phyloP scores from a whole-genome alignment of 2,329 filamentous ascomycete genomes.

The Penicillium psychrosexuale region DNA sequence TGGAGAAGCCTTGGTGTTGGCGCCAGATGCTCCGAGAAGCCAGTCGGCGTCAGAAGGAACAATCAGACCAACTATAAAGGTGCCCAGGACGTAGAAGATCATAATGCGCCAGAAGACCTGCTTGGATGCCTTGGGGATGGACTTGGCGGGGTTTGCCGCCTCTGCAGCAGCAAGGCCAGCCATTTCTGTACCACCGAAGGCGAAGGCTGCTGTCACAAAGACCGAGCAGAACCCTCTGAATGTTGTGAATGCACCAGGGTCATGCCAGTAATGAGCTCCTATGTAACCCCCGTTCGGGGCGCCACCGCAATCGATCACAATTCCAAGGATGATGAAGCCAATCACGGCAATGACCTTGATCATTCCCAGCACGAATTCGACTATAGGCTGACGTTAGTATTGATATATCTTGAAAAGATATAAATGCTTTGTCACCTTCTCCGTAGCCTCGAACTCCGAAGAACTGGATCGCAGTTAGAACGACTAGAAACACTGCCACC shows the following conservation, averaged over 20 bases:
- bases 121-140: constrained; percentile 48
- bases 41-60: constrained; percentile 40
- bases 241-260: constrained; percentile 46
- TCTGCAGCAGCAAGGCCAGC: constrained; percentile 55
- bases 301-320: constrained; percentile 56
- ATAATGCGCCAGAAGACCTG: constrained; percentile 53
- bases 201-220: constrained; percentile 57
- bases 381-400: constrained; percentile 21
- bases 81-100: constrained; percentile 49
- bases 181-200: constrained; percentile 56
- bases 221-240: constrained; percentile 56
- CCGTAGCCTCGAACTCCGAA: constrained; percentile 55
- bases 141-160: constrained; percentile 51
- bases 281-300: constrained; percentile 46
- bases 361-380: constrained; percentile 57
- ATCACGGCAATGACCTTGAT: constrained; percentile 59
- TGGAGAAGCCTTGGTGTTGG: constrained; percentile 54
- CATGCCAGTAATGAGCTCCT: constrained; percentile 26
- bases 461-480: constrained; percentile 52
- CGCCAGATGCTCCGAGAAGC: constrained; percentile 40
- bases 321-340: constrained; percentile 72
- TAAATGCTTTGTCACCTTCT: constrained; percentile 13
- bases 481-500: constrained; percentile 55
- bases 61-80: constrained; percentile 48
- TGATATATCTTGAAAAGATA: no score